These are phyloP conservation scores for Penicillium dipodomyicola DNA, from an alignment of 495 filamentous ascomycete genomes.

Conservation along the genomic window DNA sequence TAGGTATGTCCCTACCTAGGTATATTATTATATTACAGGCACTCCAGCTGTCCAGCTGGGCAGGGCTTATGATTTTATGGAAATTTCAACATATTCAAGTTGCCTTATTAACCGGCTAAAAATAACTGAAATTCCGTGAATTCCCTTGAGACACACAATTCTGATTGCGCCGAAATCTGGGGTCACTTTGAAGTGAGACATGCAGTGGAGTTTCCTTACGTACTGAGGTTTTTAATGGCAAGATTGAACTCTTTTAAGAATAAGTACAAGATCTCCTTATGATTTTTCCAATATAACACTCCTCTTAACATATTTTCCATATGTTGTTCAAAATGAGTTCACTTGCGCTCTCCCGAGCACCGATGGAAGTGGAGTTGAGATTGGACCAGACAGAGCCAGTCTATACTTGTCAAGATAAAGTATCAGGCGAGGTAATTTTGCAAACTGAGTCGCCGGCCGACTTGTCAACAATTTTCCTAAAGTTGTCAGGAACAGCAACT, in stretches of 20 bases:
- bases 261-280: not conserved
- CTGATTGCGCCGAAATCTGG: not conserved
- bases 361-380: constrained; percentile 1
- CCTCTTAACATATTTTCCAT: not conserved
- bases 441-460: not conserved
- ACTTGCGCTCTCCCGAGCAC: not conserved
- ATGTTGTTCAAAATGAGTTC: not conserved
- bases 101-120: not conserved
- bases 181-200: constrained; percentile 4
- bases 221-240: not conserved
- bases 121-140: not conserved
- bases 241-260: not conserved
- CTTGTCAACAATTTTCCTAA: constrained; percentile 3
- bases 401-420: constrained; percentile 1
- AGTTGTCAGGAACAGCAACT: constrained; percentile 1
- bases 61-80: not conserved
- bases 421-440: constrained; percentile 6
- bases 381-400: not conserved
- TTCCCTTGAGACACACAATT: constrained; percentile 5
- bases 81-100: not conserved
- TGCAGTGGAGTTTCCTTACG: not conserved
- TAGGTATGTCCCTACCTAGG: no score
- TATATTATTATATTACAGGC: no score
- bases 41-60: not conserved
- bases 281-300: not conserved